Evolutionary conservation across 2,329 filamentous ascomycete genomes (phyloP).

Genomic region (Leptographium radiaticola): DNA sequence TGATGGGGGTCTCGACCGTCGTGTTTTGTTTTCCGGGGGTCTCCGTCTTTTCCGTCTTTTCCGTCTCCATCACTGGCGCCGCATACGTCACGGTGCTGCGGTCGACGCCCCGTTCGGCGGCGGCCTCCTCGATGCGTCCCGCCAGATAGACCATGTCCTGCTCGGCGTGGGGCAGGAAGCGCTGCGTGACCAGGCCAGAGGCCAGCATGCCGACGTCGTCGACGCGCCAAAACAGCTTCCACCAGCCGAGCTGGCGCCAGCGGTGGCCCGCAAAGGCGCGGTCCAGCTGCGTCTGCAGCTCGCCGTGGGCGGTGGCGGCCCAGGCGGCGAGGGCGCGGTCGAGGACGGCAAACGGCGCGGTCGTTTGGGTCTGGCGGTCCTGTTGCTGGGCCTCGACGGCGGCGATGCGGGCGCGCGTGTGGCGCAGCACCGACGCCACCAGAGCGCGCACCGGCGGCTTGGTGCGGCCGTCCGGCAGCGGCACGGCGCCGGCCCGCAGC

Average conservation of each 20-base stretch:
- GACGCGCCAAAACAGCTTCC: slow-evolving; percentile 89
- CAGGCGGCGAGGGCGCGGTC: slow-evolving; percentile 50
- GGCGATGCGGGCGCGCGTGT: slow-evolving; percentile 36
- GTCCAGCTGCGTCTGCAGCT: slow-evolving; percentile 70
- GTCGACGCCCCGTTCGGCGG: not conserved
- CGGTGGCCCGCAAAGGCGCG: slow-evolving; percentile 59
- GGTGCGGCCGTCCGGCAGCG: slow-evolving; percentile 29
- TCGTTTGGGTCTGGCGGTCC: slow-evolving; percentile 11
- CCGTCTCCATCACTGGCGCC: not conserved
- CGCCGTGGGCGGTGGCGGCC: slow-evolving; percentile 69
- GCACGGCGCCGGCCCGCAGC: slow-evolving; percentile 39
- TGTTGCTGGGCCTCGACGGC: slow-evolving; percentile 29
- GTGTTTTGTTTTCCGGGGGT: not conserved
- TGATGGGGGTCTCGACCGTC: not conserved
- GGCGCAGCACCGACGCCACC: slow-evolving; percentile 51
- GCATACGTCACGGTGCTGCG: too few relatives aligned
- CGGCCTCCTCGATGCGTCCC: slow-evolving; percentile 38
- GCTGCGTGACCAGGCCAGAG: slow-evolving; percentile 60
- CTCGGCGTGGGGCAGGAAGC: slow-evolving; percentile 69
- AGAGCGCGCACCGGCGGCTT: slow-evolving; percentile 55
- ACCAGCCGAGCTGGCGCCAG: slow-evolving; percentile 80
- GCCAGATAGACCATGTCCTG: slow-evolving; percentile 71
- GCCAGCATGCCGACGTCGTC: slow-evolving; percentile 83
- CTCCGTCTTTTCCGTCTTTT: too few relatives aligned
- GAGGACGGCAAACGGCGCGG: slow-evolving; percentile 29